A percentile compares a stretch with the other conserved stretches of the same genome.
Conservation (phyloP, 2,329 filamentous ascomycete species). For the Aspergillus bombycis region DNA sequence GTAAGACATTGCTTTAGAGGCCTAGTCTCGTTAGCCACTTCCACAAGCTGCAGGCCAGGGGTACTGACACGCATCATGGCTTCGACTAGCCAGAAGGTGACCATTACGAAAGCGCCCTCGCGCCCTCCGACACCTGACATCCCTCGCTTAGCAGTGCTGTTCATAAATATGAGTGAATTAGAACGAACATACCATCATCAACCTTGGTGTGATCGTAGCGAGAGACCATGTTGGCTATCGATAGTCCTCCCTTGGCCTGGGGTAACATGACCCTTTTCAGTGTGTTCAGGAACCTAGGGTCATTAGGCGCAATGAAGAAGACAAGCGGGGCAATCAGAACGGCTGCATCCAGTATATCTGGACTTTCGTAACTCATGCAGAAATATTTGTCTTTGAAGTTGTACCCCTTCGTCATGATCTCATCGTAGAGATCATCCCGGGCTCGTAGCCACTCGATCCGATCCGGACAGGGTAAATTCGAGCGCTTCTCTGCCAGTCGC, state of each 20-base stretch:
- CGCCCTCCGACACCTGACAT: background rate
- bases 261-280: background rate
- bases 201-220: background rate
- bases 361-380: conserved; percentile 75
- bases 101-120: background rate
- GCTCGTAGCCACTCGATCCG: conserved; percentile 67
- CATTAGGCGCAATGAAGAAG: background rate
- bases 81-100: background rate
- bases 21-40: background rate
- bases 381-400: conserved; percentile 71
- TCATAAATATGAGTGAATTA: rapidly evolving
- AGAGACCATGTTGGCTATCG: background rate
- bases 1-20: background rate
- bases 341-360: conserved; percentile 67
- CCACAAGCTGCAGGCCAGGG: rapidly evolving
- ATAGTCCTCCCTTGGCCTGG: background rate
- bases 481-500: conserved; percentile 71
- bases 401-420: conserved; percentile 78
- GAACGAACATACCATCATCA: background rate
- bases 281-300: background rate
- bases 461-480: conserved; percentile 72
- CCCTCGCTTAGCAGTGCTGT: background rate
- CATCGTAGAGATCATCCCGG: conserved; percentile 71
- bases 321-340: background rate
- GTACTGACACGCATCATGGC: background rate